Evolutionary conservation across 768 basidiomycete species (phyloP).

Genomic region (Termitomyces sp.): DNA sequence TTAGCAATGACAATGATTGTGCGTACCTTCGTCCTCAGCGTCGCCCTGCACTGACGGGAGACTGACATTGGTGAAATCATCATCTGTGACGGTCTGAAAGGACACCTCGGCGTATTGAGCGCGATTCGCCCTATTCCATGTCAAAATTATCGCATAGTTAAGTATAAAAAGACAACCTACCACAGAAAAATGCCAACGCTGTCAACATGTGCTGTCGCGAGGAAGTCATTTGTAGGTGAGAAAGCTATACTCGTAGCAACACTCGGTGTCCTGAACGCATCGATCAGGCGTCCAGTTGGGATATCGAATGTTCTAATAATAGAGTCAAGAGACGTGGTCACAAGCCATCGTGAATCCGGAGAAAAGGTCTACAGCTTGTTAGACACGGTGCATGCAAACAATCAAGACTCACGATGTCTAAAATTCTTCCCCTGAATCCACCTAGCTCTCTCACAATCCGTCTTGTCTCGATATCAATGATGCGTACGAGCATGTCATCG

Average conservation of each 20-base stretch:
- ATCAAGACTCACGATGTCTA: conserved; percentile 67
- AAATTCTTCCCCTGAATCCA: conserved; percentile 77
- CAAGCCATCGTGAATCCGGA: conserved; percentile 90
- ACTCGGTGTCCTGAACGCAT: conserved; percentile 83
- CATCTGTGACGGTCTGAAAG: conserved; percentile 73
- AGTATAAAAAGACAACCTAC: conserved; percentile 29
- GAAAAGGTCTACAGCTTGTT: conserved; percentile 70
- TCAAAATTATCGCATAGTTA: neutral
- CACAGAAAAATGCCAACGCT: conserved; percentile 95
- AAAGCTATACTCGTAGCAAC: conserved; percentile 89
- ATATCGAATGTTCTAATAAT: conserved; percentile 93
- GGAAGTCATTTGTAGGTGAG: conserved; percentile 92
- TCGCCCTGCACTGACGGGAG: conserved; percentile 84
- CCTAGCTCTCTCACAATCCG: conserved; percentile 84
- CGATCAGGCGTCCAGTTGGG: conserved; percentile 87
- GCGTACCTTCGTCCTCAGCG: conserved; percentile 72
- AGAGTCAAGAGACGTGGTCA: conserved; percentile 84
- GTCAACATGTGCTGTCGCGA: conserved; percentile 93
- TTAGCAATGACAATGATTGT: neutral
- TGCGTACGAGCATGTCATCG: conserved; percentile 79
- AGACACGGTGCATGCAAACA: neutral
- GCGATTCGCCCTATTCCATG: conserved; percentile 74
- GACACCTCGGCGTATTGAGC: conserved; percentile 89
- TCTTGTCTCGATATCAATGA: conserved; percentile 89
- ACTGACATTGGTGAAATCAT: conserved; percentile 59